Base-by-base conservation (phyloP, 225 moss, liverwort and hornwort species). In the Polytrichum commune region DNA sequence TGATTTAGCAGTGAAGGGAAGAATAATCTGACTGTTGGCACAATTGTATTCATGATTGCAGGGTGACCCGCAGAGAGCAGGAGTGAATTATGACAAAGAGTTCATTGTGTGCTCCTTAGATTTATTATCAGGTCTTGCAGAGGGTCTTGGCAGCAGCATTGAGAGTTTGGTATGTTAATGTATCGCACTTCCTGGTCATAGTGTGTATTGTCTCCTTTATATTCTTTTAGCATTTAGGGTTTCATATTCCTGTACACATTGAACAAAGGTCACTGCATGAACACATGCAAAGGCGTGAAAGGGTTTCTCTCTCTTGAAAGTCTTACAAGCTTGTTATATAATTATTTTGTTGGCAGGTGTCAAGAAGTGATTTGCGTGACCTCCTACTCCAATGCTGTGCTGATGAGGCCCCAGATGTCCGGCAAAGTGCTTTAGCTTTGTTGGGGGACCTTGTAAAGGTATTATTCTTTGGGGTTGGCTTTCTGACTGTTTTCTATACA, bases 101-200 rank as follows among this genome's bases (percentile, higher is more conserved):
- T 93, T 90, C 70, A 93, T 93, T 60, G 93, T 93, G 27, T 93
- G 93, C 71, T 93, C 91, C 27, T 82, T 93, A 80, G 93, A 93
- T 87, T 77, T 93, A 76, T 80, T 93, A 55, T 93, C 93, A 54
- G 93, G 93, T 75, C 93, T 93, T 79, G 90, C 90, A 28, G 93
- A 93, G 82, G 93, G 91, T 29, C 93, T 93, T 56, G 93, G 93
- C 69, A 84, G 87, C 73, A 86, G 89, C 85, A 93, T 93, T 69
- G 91, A 93, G 74, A 89, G 87, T 65, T 77, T 93, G 90, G 93
- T 93, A 87, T 5, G 79, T 9, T 58, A n/a, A 58, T 58, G 5
- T 58, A 9, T 5, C 22, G n/a, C 20, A 22, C 20, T 23, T 58
- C 58, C 7, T 58, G 58, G 58, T 9, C 22, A 20, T 58, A 58